Conservation (phyloP, 2,329 filamentous ascomycete species). For the Venturia pyrina region DNA sequence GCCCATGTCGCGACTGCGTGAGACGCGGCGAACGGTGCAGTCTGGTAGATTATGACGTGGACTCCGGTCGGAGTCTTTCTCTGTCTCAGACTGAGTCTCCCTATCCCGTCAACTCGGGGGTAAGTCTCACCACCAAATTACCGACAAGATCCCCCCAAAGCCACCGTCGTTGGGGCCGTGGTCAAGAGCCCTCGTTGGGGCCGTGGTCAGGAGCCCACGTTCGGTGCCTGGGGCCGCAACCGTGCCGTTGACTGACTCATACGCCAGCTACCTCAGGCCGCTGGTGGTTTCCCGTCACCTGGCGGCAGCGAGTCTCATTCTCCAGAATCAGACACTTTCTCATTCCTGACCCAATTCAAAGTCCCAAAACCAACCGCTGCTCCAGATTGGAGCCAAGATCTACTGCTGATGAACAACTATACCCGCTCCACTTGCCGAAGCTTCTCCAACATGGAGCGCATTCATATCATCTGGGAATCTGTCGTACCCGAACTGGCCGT, state of each 20-base stretch:
- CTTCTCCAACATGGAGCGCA: not conserved
- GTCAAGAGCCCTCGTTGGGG: too few species aligned
- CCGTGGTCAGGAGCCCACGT: too few species aligned
- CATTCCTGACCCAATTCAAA: not conserved
- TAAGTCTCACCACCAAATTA: not conserved
- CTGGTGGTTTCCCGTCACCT: not conserved
- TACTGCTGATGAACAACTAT: not conserved
- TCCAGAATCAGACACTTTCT: not conserved
- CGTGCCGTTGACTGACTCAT: not conserved
- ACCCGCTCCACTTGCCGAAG: not conserved
- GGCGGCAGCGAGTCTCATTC: not conserved
- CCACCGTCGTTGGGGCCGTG: too few species aligned
- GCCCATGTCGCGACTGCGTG: slow-evolving; percentile 6
- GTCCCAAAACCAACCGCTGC: not conserved
- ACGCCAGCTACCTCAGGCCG: not conserved
- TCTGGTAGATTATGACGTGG: not conserved
- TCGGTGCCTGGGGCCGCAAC: not conserved
- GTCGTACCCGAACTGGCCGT: slow-evolving; percentile 3
- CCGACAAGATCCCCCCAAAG: too few species aligned
- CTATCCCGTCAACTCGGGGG: not conserved
- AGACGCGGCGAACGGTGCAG: slow-evolving; percentile 5
- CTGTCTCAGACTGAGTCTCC: not conserved
- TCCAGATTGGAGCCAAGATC: slow-evolving; percentile 4
- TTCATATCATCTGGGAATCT: not conserved
- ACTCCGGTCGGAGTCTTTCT: not conserved